These are phyloP conservation scores for Capsicum pubescens DNA, from an alignment of 257 asterid species.

Conservation along the genomic window DNA sequence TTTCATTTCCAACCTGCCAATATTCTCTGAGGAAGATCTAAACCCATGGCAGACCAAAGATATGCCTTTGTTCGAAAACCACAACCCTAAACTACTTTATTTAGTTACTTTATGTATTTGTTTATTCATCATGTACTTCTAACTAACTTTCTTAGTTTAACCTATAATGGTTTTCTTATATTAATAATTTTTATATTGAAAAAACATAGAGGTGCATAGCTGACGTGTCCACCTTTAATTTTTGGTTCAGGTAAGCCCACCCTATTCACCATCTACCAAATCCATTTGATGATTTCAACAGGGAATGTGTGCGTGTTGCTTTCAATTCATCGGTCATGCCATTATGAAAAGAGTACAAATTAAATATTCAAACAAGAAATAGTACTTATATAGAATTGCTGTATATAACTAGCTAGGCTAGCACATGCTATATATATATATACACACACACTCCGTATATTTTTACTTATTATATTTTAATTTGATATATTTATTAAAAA, in stretches of 20 bases:
- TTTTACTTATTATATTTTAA: too few relatives aligned
- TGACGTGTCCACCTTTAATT: slow-evolving; percentile 20
- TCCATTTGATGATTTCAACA: slow-evolving; percentile 23
- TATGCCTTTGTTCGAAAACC: slow-evolving; percentile 35
- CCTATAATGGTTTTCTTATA: neutral
- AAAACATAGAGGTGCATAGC: slow-evolving; percentile 5
- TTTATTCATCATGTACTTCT: neutral
- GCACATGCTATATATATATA: neutral
- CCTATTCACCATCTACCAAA: slow-evolving; percentile 19
- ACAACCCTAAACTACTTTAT: neutral
- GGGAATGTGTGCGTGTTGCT: slow-evolving; percentile 32
- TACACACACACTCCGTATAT: too few relatives aligned
- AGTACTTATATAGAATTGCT: too few relatives aligned
- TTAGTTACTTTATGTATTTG: neutral
- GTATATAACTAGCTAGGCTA: neutral
- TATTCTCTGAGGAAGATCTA: slow-evolving; percentile 30
- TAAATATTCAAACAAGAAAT: neutral
- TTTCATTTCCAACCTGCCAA: slow-evolving; percentile 17
- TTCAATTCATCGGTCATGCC: slow-evolving; percentile 25
- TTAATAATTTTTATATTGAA: neutral
- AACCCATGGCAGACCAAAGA: slow-evolving; percentile 32
- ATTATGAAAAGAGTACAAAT: slow-evolving; percentile 1
- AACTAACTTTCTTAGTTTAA: slow-evolving; percentile 19
- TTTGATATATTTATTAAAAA: too few relatives aligned
- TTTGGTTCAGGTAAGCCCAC: slow-evolving; percentile 26